Percentiles rank a stretch among this genome's conserved stretches.
Conservation (phyloP, 345 rosid genomes). For the Populus ilicifolia region DNA sequence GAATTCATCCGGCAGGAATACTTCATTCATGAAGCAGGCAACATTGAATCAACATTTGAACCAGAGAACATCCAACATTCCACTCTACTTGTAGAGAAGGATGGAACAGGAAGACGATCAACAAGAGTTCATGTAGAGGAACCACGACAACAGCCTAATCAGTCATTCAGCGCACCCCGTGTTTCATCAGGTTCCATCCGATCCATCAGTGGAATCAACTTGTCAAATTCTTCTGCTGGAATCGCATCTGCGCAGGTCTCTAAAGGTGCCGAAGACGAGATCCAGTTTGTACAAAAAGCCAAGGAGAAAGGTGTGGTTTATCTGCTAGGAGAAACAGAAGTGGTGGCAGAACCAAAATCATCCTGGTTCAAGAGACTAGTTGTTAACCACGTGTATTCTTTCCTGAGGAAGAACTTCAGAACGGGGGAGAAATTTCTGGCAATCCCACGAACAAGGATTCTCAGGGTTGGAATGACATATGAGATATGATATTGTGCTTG, state of each 20-base stretch:
- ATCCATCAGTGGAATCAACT: slow-evolving; percentile 17
- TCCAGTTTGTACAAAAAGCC: slow-evolving; percentile 50
- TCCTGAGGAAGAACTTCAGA: slow-evolving; percentile 65
- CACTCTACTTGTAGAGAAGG: slow-evolving; percentile 13
- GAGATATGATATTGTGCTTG: slow-evolving; percentile 41
- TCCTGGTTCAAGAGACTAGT: slow-evolving; percentile 56
- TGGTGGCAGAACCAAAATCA: slow-evolving; percentile 44
- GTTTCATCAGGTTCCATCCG: slow-evolving; percentile 43
- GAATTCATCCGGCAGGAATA: slow-evolving; percentile 51
- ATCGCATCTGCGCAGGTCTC: slow-evolving; percentile 13
- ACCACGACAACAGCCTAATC: slow-evolving; percentile 25
- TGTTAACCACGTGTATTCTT: slow-evolving; percentile 48
- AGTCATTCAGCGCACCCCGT: background rate
- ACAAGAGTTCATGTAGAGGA: slow-evolving; percentile 29
- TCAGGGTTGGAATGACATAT: slow-evolving; percentile 79
- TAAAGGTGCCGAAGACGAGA: slow-evolving; percentile 42
- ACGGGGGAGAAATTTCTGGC: slow-evolving; percentile 50
- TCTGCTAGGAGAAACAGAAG: slow-evolving; percentile 64
- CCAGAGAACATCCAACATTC: slow-evolving; percentile 11
- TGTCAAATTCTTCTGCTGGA: slow-evolving; percentile 22
- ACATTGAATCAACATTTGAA: background rate
- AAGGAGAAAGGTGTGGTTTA: slow-evolving; percentile 62
- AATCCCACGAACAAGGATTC: slow-evolving; percentile 56
- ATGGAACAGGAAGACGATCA: slow-evolving; percentile 18
- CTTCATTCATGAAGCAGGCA: slow-evolving; percentile 26